phyloP scores from a whole-genome alignment of 768 basidiomycete species.

The Steccherinum ochraceum region DNA sequence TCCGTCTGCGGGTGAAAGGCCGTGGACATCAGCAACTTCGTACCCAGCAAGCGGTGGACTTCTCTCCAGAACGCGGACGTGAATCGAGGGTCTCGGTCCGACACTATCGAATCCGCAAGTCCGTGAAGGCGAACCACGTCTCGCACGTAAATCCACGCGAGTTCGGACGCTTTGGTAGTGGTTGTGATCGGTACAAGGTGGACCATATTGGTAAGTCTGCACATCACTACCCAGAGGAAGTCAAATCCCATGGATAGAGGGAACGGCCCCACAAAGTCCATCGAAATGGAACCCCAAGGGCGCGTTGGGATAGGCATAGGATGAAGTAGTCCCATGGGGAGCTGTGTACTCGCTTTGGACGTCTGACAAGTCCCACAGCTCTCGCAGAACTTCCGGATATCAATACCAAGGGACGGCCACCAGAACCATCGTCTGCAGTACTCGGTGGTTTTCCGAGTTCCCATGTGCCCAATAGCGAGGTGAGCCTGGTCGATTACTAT shows the following conservation, averaged over 20 bases:
- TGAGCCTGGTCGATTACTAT: slow-evolving; percentile 25
- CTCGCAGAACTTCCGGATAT: slow-evolving; percentile 14
- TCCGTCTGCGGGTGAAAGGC: slow-evolving; percentile 26
- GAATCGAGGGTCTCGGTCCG: slow-evolving; percentile 28
- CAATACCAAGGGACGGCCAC: slow-evolving; percentile 22
- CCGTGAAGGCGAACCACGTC: slow-evolving; percentile 20
- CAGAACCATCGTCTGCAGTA: slow-evolving; percentile 30
- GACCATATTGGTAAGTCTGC: slow-evolving; percentile 15
- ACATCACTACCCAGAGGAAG: slow-evolving; percentile 17
- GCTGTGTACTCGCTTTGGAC: slow-evolving; percentile 8
- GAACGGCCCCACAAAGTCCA: slow-evolving; percentile 35
- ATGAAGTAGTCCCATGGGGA: slow-evolving; percentile 23
- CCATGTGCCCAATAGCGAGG: slow-evolving; percentile 26
- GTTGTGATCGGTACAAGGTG: slow-evolving; percentile 13
- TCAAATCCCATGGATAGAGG: slow-evolving; percentile 21
- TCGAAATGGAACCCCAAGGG: slow-evolving; percentile 32
- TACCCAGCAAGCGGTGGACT: slow-evolving; percentile 9
- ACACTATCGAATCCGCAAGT: slow-evolving; percentile 17
- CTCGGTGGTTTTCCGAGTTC: slow-evolving; percentile 17
- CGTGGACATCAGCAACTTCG: slow-evolving; percentile 17
- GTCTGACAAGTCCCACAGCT: slow-evolving; percentile 17
- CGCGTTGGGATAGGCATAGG: slow-evolving; percentile 20
- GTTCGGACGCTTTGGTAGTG: slow-evolving; percentile 10
- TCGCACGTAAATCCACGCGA: slow-evolving; percentile 12
- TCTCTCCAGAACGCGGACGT: slow-evolving; percentile 28